phyloP scores from a whole-genome alignment of 176 grass and related monocot species.

The Aegilops umbellulata region DNA sequence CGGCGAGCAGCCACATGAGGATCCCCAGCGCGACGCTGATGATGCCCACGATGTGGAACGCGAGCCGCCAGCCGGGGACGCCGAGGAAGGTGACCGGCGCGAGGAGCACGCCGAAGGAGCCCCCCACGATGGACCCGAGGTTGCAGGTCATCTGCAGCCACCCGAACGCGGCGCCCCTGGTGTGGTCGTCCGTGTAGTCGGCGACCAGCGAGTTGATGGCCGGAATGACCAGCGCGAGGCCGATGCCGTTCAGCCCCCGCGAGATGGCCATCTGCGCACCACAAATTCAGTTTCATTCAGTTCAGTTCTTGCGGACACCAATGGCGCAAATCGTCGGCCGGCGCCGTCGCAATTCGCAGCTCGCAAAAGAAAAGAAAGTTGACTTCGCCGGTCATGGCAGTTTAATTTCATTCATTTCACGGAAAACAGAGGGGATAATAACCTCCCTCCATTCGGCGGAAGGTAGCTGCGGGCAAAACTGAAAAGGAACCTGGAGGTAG shows the following conservation, averaged over 20 bases:
- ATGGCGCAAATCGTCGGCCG: background rate
- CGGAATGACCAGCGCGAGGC: conserved; percentile 55
- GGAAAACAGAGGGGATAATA: background rate
- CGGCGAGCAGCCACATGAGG: conserved; percentile 49
- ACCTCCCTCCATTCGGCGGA: background rate
- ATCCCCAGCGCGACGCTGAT: conserved; percentile 49
- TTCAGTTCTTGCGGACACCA: background rate
- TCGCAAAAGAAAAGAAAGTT: background rate
- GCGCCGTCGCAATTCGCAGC: background rate
- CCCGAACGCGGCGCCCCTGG: conserved; percentile 61
- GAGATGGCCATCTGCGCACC: conserved; percentile 63
- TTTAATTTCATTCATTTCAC: background rate
- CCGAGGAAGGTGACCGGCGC: conserved; percentile 59
- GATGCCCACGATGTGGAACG: conserved; percentile 53
- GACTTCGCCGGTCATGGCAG: too few species aligned
- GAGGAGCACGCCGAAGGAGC: conserved; percentile 54
- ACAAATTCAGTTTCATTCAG: background rate
- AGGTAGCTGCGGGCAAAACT: background rate
- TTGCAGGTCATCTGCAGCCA: conserved; percentile 67
- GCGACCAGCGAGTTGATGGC: conserved; percentile 74
- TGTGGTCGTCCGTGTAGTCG: conserved; percentile 69
- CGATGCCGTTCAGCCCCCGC: conserved; percentile 68
- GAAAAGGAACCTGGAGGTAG: conserved; percentile 57
- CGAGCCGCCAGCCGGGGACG: conserved; percentile 66
- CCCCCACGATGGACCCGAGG: conserved; percentile 59